These are phyloP conservation scores for Rhodotorula babjevae DNA, from an alignment of 768 basidiomycete genomes.

Conservation along the genomic window DNA sequence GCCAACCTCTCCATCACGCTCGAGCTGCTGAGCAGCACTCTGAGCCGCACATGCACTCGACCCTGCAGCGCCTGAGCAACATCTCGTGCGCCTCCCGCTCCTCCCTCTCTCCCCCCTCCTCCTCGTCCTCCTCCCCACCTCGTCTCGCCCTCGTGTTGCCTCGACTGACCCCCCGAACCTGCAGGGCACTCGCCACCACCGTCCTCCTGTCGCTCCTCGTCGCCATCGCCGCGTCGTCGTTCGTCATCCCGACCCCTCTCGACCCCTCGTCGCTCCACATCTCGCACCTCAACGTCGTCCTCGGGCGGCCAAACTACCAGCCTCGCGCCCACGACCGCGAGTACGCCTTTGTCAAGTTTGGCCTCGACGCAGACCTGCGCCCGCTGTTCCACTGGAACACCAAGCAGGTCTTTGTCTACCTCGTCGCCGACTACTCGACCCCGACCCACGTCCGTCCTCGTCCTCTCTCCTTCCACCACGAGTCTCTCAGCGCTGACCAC, in stretches of 20 bases:
- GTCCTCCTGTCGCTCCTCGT: constrained; percentile 50
- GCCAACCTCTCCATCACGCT: not conserved
- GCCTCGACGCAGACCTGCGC: constrained; percentile 75
- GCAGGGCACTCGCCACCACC: constrained; percentile 70
- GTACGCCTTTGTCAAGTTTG: constrained; percentile 72
- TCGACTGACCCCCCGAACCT: constrained; percentile 44
- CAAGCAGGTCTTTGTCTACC: constrained; percentile 85
- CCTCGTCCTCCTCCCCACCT: not conserved
- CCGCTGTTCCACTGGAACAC: constrained; percentile 93
- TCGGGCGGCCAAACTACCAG: constrained; percentile 24
- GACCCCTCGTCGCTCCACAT: constrained; percentile 57
- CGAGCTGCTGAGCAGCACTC: not conserved
- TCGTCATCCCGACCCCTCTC: constrained; percentile 48
- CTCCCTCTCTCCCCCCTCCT: constrained; percentile 43
- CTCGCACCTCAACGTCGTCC: constrained; percentile 62
- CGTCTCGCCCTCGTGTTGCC: constrained; percentile 41
- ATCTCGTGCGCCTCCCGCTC: constrained; percentile 49
- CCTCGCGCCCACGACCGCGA: constrained; percentile 58
- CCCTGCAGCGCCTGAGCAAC: constrained; percentile 62
- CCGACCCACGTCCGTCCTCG: constrained; percentile 60
- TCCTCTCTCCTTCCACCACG: not conserved
- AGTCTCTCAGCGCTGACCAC: not conserved
- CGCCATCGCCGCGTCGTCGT: constrained; percentile 35
- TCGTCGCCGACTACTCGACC: constrained; percentile 76
- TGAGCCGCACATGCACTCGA: constrained; percentile 14